Evolutionary conservation across 306 rosid species (phyloP).

Genomic region (Senna tora): DNA sequence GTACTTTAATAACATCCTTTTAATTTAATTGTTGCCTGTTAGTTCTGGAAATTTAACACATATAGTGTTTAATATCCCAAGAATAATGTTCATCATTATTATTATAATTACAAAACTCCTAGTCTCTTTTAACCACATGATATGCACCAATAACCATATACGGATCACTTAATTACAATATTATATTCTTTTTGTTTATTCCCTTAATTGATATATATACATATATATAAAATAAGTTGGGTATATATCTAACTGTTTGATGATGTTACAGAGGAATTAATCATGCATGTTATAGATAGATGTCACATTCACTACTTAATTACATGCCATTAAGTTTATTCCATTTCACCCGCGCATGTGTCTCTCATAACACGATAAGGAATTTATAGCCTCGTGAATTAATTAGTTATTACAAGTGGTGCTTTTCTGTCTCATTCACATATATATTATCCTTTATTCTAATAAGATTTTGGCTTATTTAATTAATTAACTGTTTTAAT

Average conservation of each 20-base stretch:
- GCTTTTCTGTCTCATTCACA: neutral
- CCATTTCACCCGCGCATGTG: neutral
- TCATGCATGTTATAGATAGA: conserved; percentile 23
- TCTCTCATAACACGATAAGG: neutral
- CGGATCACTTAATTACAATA: neutral
- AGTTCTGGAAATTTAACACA: conserved; percentile 15
- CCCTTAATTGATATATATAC: no score
- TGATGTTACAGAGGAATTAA: conserved; percentile 36
- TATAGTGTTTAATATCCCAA: conserved; percentile 4
- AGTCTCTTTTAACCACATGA: neutral
- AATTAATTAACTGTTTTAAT: no score
- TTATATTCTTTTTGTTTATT: conserved; percentile 1
- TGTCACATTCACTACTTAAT: conserved; percentile 26
- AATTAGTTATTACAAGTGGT: neutral
- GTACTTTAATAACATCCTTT: no score
- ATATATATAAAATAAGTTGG: neutral
- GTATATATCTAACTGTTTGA: conserved; percentile 11
- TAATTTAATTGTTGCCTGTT: no score
- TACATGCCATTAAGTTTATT: neutral
- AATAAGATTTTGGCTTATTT: no score
- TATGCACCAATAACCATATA: no score
- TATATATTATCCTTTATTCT: no score
- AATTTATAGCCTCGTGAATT: neutral
- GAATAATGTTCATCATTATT: neutral
- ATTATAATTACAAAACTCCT: neutral